Evolutionary conservation across 352 stramenopile species (phyloP).

Genomic region (Plasmopara halstedii): DNA sequence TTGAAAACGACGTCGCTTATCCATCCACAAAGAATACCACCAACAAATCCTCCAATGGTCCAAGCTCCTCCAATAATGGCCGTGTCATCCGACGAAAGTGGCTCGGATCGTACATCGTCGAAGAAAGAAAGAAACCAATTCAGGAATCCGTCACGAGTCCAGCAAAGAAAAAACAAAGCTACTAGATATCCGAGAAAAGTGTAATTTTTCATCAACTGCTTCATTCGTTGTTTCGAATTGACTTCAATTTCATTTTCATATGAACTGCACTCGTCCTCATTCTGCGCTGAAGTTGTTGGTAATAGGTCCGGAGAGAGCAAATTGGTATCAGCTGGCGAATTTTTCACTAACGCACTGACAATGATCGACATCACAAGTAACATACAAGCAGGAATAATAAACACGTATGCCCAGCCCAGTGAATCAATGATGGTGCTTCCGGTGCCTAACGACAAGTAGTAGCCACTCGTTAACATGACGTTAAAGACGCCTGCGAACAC

Average conservation of each 20-base stretch:
- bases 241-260: conserved; percentile 3
- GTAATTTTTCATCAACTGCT: conserved; percentile 41
- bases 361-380: conserved; percentile 50
- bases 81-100: conserved; percentile 42
- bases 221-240: conserved; percentile 30
- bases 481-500: conserved; percentile 73
- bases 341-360: conserved; percentile 50
- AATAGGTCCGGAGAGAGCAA: conserved; percentile 20
- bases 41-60: conserved; percentile 69
- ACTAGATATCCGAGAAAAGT: conserved; percentile 63
- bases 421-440: conserved; percentile 54
- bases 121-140: conserved; percentile 81
- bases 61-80: conserved; percentile 61
- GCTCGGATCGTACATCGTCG: conserved; percentile 40
- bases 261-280: conserved; percentile 6
- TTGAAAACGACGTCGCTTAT: conserved; percentile 63
- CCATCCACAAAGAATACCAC: conserved; percentile 60
- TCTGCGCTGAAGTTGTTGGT: conserved; percentile 14
- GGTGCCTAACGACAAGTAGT: conserved; percentile 61
- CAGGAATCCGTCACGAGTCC: conserved; percentile 58
- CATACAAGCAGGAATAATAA: conserved; percentile 47
- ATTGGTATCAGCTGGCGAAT: conserved; percentile 40
- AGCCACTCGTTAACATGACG: conserved; percentile 69
- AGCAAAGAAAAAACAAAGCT: conserved; percentile 66
- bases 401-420: conserved; percentile 63